Conservation (phyloP, 192 early-diverging fungal species). For the Linnemannia hyalina region DNA sequence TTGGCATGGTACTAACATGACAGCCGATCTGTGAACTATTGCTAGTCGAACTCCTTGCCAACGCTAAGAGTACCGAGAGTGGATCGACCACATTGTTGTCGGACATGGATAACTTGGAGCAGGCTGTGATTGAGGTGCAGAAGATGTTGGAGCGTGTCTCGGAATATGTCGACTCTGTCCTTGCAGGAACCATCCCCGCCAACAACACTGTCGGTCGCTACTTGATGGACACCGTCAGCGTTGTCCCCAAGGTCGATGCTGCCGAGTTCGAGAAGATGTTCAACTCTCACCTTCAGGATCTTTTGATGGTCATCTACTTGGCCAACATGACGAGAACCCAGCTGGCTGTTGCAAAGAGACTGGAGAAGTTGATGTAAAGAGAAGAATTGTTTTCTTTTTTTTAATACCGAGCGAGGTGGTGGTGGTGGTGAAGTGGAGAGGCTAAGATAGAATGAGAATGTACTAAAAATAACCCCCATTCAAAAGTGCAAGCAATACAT, state of each 20-base stretch:
- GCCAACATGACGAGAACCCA: slow-evolving; percentile 96
- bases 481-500: neutral
- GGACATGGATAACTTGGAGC: slow-evolving; percentile 94
- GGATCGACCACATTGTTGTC: slow-evolving; percentile 73
- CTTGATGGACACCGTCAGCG: slow-evolving; percentile 92
- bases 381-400: neutral
- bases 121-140: slow-evolving; percentile 79
- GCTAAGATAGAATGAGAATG: slow-evolving; percentile 7
- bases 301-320: slow-evolving; percentile 96
- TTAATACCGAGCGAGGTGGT: neutral
- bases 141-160: slow-evolving; percentile 88
- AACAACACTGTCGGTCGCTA: slow-evolving; percentile 91
- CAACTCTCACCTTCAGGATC: slow-evolving; percentile 94
- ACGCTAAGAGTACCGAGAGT: slow-evolving; percentile 66
- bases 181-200: slow-evolving; percentile 68
- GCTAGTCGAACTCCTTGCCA: slow-evolving; percentile 78
- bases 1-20: neutral
- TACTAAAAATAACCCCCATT: slow-evolving; percentile 2
- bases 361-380: slow-evolving; percentile 81
- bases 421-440: neutral
- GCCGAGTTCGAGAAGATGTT: slow-evolving; percentile 92
- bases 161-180: slow-evolving; percentile 82
- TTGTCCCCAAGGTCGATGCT: slow-evolving; percentile 88
- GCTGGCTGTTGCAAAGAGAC: slow-evolving; percentile 91
- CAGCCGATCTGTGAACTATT: neutral